These are phyloP conservation scores for Aphanoascus verrucosus DNA, from an alignment of 2,329 filamentous ascomycete species.

Conservation along the genomic window DNA sequence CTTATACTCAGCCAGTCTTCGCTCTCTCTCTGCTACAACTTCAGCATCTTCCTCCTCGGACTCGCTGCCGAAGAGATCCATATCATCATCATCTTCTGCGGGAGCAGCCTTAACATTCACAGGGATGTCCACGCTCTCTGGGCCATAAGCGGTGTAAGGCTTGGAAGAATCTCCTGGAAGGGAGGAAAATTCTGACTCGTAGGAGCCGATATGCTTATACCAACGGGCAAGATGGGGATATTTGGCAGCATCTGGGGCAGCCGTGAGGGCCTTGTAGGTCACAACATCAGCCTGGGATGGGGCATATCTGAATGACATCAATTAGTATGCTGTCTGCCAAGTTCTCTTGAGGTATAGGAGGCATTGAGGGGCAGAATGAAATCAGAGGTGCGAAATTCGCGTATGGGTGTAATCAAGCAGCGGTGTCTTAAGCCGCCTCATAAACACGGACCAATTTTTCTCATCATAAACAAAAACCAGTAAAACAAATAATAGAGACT, in stretches of 20 bases:
- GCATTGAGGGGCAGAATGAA: conserved; percentile 18
- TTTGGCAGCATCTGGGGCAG: conserved; percentile 67
- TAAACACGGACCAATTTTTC: conserved; percentile 88
- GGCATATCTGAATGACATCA: conserved; percentile 39
- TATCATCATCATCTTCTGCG: conserved; percentile 66
- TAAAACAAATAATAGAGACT: conserved; percentile 12
- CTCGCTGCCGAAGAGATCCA: conserved; percentile 88
- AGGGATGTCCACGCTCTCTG: conserved; percentile 64
- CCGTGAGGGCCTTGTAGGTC: conserved; percentile 79
- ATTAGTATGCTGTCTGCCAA: conserved; percentile 11
- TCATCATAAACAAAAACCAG: conserved; percentile 52
- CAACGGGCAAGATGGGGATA: conserved; percentile 91
- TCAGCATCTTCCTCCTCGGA: conserved; percentile 91
- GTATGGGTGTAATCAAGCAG: conserved; percentile 65
- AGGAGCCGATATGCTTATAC: conserved; percentile 97
- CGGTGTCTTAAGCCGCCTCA: conserved; percentile 88
- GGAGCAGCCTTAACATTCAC: conserved; percentile 79
- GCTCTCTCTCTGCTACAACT: conserved; percentile 71
- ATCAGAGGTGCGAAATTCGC: conserved; percentile 64
- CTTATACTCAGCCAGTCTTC: conserved; percentile 84
- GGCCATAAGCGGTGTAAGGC: conserved; percentile 82
- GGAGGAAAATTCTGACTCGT: conserved; percentile 81
- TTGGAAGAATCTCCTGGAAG: conserved; percentile 86
- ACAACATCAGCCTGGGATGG: conserved; percentile 94
- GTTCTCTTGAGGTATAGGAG: conserved; percentile 7